phyloP scores from a whole-genome alignment of 2,329 filamentous ascomycete genomes.

The Stromatinia cepivora region DNA sequence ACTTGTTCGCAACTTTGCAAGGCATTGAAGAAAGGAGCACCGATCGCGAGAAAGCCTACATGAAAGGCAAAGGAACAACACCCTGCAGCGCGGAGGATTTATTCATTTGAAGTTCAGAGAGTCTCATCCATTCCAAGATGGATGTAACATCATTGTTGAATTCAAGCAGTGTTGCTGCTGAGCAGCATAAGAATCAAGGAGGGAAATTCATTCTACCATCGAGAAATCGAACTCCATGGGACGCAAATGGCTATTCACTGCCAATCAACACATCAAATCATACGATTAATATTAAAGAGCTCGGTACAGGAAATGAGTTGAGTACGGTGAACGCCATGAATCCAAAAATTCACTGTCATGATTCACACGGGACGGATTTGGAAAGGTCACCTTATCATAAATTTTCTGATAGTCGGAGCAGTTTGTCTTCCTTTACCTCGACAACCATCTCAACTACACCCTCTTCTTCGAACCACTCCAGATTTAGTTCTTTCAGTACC shows the following conservation, averaged over 20 bases:
- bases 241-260: conserved; percentile 42
- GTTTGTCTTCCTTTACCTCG: conserved; percentile 41
- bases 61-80: conserved; percentile 15
- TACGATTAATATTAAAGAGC: conserved; percentile 12
- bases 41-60: not conserved
- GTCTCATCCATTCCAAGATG: conserved; percentile 33
- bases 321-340: not conserved
- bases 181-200: conserved; percentile 32
- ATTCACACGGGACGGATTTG: conserved; percentile 27
- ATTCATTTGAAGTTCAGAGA: conserved; percentile 1
- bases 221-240: conserved; percentile 42
- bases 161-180: conserved; percentile 35
- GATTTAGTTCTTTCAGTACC: conserved; percentile 41
- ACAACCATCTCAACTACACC: conserved; percentile 38
- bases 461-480: conserved; percentile 39
- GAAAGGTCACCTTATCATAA: conserved; percentile 37
- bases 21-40: conserved; percentile 10
- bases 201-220: conserved; percentile 28
- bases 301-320: conserved; percentile 1
- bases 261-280: conserved; percentile 37
- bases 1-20: conserved; percentile 1
- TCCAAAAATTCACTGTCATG: conserved; percentile 29
- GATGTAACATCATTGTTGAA: conserved; percentile 42
- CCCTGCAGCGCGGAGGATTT: conserved; percentile 18
- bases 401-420: conserved; percentile 40